Conservation (phyloP, 768 basidiomycete species). For the Arthromyces matolae region DNA sequence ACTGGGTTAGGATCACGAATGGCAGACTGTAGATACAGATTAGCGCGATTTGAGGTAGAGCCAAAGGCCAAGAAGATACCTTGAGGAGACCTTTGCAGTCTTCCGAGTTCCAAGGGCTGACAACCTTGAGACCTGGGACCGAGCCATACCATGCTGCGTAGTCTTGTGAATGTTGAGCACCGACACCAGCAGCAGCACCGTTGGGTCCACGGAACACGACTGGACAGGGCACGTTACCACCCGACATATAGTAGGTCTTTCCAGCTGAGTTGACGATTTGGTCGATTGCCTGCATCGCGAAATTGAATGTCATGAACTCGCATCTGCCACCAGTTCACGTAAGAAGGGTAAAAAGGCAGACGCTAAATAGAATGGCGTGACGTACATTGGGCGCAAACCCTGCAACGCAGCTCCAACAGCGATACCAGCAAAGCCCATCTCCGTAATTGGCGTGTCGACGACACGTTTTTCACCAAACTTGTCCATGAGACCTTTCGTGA, state of each 20-base stretch:
- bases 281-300: slow-evolving; percentile 99
- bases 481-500: slow-evolving; percentile 97
- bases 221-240: slow-evolving; percentile 96
- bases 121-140: slow-evolving; percentile 94
- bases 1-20: slow-evolving; percentile 98
- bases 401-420: slow-evolving; percentile 93
- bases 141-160: slow-evolving; percentile 94
- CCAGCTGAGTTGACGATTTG: slow-evolving; percentile 99
- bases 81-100: slow-evolving; percentile 98
- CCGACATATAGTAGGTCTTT: slow-evolving; percentile 99
- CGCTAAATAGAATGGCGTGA: slow-evolving; percentile 4
- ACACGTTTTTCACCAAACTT: slow-evolving; percentile 99
- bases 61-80: slow-evolving; percentile 38
- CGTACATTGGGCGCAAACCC: slow-evolving; percentile 90
- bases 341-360: slow-evolving; percentile 11
- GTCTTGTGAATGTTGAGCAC: slow-evolving; percentile 95
- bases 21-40: slow-evolving; percentile 55
- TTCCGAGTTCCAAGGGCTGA: slow-evolving; percentile 97
- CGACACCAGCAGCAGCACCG: slow-evolving; percentile 96
- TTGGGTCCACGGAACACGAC: slow-evolving; percentile 99
- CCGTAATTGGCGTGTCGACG: slow-evolving; percentile 94
- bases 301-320: slow-evolving; percentile 99
- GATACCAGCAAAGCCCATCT: slow-evolving; percentile 98
- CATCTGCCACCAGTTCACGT: slow-evolving; percentile 48
- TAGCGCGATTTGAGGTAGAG: neutral